Conservation (phyloP, 108 stramenopile species). For the Pseudonitzschia delicatissima region DNA sequence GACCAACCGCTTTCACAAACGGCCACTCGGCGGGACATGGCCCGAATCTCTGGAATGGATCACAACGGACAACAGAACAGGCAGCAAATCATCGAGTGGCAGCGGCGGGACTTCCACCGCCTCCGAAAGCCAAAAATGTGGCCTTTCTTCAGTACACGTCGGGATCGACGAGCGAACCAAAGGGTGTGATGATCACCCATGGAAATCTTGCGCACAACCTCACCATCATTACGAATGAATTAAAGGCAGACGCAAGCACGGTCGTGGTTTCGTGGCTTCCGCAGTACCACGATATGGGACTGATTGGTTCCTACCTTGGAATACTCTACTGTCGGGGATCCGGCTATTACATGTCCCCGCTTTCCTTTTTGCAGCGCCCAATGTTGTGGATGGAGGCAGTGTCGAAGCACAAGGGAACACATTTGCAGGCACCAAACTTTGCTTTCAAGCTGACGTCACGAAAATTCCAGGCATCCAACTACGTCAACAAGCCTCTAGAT, state of each 20-base stretch:
- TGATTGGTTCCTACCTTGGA: constrained; percentile 95
- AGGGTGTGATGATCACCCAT: constrained; percentile 94
- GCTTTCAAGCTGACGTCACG: constrained; percentile 91
- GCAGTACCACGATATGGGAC: constrained; percentile 99
- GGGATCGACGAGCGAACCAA: constrained; percentile 93
- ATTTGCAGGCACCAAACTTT: constrained; percentile 98
- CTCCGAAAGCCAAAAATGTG: constrained; percentile 35
- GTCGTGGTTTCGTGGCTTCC: constrained; percentile 98
- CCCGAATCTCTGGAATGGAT: constrained; percentile 69
- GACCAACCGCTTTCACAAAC: constrained; percentile 17
- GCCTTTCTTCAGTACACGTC: constrained; percentile 98
- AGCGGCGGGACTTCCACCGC: constrained; percentile 12
- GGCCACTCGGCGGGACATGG: constrained; percentile 3
- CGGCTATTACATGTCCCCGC: constrained; percentile 95
- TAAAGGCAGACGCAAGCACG: constrained; percentile 75
- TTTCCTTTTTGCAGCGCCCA: constrained; percentile 94
- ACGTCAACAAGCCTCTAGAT: constrained; percentile 49
- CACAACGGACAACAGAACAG: constrained; percentile 46
- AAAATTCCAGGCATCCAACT: constrained; percentile 65
- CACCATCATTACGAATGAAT: constrained; percentile 73
- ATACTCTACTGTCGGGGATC: constrained; percentile 92
- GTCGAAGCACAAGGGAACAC: constrained; percentile 83
- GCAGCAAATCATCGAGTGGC: background rate
- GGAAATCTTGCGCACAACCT: constrained; percentile 91
- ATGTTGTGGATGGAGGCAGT: constrained; percentile 88